Base-by-base conservation (phyloP, 306 rosid genomes). In the Astragalus glycyphyllos region DNA sequence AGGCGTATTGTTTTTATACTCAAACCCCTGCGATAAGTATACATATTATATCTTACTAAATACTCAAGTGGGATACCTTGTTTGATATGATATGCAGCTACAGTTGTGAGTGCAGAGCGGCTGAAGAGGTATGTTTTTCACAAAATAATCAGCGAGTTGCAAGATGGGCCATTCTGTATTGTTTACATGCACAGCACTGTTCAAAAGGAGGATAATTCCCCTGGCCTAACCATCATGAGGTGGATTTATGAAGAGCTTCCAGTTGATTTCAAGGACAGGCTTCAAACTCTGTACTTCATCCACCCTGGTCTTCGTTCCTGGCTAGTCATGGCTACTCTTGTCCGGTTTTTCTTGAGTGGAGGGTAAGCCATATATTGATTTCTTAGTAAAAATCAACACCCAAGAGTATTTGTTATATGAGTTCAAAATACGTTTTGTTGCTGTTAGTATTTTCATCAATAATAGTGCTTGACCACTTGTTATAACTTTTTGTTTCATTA, bases 161-260 rank as follows among this genome's bases (percentile, higher is more conserved):
- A 84, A 11, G 96, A 90, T 46, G 98, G 87, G 35, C 89, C 89
- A 3, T 94, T 84, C 83, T 89, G 90, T 80, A 64, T 94, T 65
- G 97, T 84, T 71, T 94, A 94, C 87, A 78, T 90, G 83, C 90
- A 94, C 78, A 83, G 83, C 48, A 87, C 89, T 2, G 96, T 86
- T 56, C 96, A 90, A 66, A 88, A 80, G 80, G 98, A 90, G 77
- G 96, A 94, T 69, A 94, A 94, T 71, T 89, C 89, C 75, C 98
- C 98, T 11, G 98, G 98, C 60, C 42, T 94, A 1, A 94, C 96
- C 38, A 89, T 94, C 80, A 81, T 94, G 84, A 87, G 97, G 88
- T 94, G 96, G 97, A 91, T 94, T 73, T 94, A 90, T 59, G 98
- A 94, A 86, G 96, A 89, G 13, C 90, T 90, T 71, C 87, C 98